phyloP scores from a whole-genome alignment of 176 grass and related monocot genomes.

The Themeda triandra region DNA sequence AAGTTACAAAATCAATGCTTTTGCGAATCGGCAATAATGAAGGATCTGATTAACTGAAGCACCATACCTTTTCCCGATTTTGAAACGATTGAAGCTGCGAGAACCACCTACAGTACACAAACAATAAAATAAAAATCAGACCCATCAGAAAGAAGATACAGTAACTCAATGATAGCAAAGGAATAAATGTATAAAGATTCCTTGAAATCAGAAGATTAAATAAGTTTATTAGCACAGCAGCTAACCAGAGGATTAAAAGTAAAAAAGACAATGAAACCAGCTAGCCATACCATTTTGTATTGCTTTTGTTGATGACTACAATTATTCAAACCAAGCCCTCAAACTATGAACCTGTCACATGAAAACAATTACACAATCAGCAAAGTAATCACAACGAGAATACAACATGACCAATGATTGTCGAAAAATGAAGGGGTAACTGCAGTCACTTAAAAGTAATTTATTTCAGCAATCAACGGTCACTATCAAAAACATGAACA shows the following conservation, averaged over 20 bases:
- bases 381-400: not conserved
- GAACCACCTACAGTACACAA: slow-evolving; percentile 57
- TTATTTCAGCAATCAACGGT: not conserved
- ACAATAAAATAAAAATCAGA: not conserved
- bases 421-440: not conserved
- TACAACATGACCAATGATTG: not conserved
- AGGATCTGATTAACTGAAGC: slow-evolving; percentile 6
- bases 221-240: not conserved
- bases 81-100: slow-evolving; percentile 73
- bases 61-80: slow-evolving; percentile 76
- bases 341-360: not conserved
- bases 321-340: not conserved
- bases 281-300: not conserved
- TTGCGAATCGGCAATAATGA: not conserved
- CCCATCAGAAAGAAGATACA: not conserved
- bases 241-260: not conserved
- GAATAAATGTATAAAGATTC: not conserved
- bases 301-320: not conserved
- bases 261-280: not conserved
- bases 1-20: not conserved
- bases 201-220: not conserved
- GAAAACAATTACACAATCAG: not conserved
- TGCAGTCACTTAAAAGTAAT: not conserved
- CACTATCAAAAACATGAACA: not conserved
- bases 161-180: not conserved